Conservation (phyloP, 2,329 filamentous ascomycete genomes). For the Ophiostoma quercus region DNA sequence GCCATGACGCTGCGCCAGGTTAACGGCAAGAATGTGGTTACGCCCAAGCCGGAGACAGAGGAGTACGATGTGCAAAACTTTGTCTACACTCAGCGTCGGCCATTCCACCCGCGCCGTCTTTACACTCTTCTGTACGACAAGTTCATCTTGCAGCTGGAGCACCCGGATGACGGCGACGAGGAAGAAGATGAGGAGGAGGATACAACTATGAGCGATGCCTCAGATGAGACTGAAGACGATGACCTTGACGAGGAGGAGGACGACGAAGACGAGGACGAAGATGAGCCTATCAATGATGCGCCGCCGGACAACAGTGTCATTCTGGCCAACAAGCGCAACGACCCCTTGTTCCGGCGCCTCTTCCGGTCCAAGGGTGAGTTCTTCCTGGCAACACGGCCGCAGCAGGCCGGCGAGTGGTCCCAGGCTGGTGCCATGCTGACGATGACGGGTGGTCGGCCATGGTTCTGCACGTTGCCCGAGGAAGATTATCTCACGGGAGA, state of each 20-base stretch:
- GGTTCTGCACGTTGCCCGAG: slow-evolving; percentile 57
- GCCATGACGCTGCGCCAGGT: slow-evolving; percentile 57
- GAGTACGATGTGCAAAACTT: slow-evolving; percentile 70
- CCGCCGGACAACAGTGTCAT: slow-evolving; percentile 43
- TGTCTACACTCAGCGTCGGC: slow-evolving; percentile 57
- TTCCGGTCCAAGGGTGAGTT: slow-evolving; percentile 61
- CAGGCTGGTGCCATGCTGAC: slow-evolving; percentile 62
- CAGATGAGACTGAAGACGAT: neutral
- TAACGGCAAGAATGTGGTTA: slow-evolving; percentile 48
- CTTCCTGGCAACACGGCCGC: slow-evolving; percentile 54
- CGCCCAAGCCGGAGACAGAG: slow-evolving; percentile 64
- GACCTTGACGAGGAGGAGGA: neutral
- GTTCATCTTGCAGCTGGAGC: slow-evolving; percentile 47
- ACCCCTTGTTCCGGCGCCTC: slow-evolving; percentile 49
- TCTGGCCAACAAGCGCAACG: slow-evolving; percentile 51
- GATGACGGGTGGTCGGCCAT: slow-evolving; percentile 48
- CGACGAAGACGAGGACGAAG: slow-evolving; percentile 16
- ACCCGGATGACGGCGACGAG: slow-evolving; percentile 35
- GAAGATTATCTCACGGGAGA: slow-evolving; percentile 35
- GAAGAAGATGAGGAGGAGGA: neutral
- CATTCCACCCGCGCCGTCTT: slow-evolving; percentile 47
- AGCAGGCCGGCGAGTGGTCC: slow-evolving; percentile 54
- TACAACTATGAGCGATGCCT: neutral
- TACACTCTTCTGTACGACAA: slow-evolving; percentile 45
- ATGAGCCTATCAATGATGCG: slow-evolving; percentile 32